These are phyloP conservation scores for Diversispora eburnea DNA, from an alignment of 192 early-diverging fungal genomes.

Conservation along the genomic window DNA sequence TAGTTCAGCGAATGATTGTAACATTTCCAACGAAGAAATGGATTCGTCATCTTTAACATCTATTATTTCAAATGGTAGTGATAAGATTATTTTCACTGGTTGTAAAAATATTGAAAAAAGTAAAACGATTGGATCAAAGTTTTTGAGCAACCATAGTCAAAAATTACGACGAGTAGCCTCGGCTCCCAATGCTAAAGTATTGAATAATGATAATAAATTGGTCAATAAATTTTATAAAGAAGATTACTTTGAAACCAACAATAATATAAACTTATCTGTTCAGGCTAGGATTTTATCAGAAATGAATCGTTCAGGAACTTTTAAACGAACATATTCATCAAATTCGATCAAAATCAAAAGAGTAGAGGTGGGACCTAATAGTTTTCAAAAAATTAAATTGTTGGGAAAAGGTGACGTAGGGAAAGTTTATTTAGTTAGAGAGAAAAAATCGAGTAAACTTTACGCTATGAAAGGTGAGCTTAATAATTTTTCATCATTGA, in stretches of 20 bases:
- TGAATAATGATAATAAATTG: slow-evolving; percentile 29
- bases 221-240: too few species aligned
- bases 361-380: slow-evolving; percentile 79
- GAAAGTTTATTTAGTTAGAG: slow-evolving; percentile 90
- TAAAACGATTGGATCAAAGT: slow-evolving; percentile 20
- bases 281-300: slow-evolving; percentile 33
- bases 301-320: slow-evolving; percentile 39
- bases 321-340: slow-evolving; percentile 76
- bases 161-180: slow-evolving; percentile 45
- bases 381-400: slow-evolving; percentile 84
- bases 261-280: slow-evolving; percentile 23
- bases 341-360: slow-evolving; percentile 78
- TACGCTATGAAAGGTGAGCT: slow-evolving; percentile 92
- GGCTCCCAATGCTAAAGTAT: slow-evolving; percentile 44
- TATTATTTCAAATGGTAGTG: slow-evolving; percentile 3
- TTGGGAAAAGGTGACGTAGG: slow-evolving; percentile 98
- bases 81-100: slow-evolving; percentile 15
- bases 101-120: slow-evolving; percentile 11
- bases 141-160: slow-evolving; percentile 12
- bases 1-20: slow-evolving; percentile 7
- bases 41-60: slow-evolving; percentile 21
- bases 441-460: slow-evolving; percentile 74
- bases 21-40: slow-evolving; percentile 4
- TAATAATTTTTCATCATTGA: not conserved
- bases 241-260: not conserved